phyloP scores from a whole-genome alignment of 208 protist species.

The Wallacemonas sp. region DNA sequence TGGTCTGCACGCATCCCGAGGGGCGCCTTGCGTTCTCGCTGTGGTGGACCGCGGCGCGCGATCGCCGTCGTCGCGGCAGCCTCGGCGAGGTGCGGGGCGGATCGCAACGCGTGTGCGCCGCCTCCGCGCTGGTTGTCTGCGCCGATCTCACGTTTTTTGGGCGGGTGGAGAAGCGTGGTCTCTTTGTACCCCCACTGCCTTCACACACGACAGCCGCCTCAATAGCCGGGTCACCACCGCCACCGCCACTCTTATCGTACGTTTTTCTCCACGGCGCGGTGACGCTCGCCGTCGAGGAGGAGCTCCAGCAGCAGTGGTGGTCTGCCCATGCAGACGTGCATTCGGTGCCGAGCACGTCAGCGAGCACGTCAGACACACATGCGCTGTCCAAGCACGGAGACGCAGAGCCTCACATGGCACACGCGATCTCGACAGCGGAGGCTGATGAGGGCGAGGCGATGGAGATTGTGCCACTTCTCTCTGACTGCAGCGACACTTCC shows the following conservation, averaged over 20 bases:
- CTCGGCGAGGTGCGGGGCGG: neutral
- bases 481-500: conserved; percentile 1
- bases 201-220: too few relatives aligned
- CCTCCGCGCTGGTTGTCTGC: neutral
- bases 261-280: conserved; percentile 3
- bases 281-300: conserved; percentile 12
- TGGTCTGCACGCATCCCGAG: conserved; percentile 14
- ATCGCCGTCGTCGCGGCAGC: too few relatives aligned
- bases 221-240: too few relatives aligned
- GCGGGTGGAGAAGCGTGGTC: neutral
- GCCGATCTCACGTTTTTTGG: conserved; percentile 5
- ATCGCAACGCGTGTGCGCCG: neutral
- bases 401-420: too few relatives aligned
- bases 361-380: too few relatives aligned
- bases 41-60: neutral
- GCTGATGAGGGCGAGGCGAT: neutral
- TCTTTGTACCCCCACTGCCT: neutral
- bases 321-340: neutral
- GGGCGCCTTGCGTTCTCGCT: conserved; percentile 5
- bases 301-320: conserved; percentile 13
- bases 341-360: too few relatives aligned
- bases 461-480: neutral
- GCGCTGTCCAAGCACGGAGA: too few relatives aligned
- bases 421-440: too few relatives aligned
- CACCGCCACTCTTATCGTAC: neutral